Evolutionary conservation across 192 early-diverging fungal genomes (phyloP).

Genomic region (Pecoramyces ruminantium): DNA sequence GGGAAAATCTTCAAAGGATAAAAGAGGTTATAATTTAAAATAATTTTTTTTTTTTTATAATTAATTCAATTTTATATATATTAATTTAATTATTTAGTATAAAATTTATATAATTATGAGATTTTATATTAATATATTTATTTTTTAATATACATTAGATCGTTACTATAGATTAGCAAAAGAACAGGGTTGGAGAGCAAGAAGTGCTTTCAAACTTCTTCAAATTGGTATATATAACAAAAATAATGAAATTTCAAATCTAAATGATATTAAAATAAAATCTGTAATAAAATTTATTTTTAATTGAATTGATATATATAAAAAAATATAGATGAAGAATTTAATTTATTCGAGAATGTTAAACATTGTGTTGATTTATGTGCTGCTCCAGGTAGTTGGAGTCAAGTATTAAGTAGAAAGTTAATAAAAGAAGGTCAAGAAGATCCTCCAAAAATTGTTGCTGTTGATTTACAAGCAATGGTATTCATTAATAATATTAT

Average conservation of each 20-base stretch:
- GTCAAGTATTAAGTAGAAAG: conserved; percentile 64
- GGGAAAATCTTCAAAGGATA: not conserved
- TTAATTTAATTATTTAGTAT: no score
- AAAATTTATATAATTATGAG: no score
- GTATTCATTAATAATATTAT: conserved; percentile 10
- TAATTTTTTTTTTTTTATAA: not conserved
- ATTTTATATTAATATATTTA: no score
- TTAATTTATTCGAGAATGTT: conserved; percentile 75
- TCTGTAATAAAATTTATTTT: no score
- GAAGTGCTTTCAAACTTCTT: conserved; percentile 92
- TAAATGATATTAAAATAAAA: no score
- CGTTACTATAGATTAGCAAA: not conserved
- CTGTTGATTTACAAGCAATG: conserved; percentile 93
- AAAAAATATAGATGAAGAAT: conserved; percentile 66
- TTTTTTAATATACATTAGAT: no score
- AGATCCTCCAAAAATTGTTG: conserved; percentile 63
- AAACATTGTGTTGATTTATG: conserved; percentile 85
- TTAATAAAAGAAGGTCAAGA: conserved; percentile 32
- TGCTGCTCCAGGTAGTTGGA: conserved; percentile 95
- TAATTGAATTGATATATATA: no score
- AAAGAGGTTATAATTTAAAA: not conserved
- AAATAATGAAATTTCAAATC: no score
- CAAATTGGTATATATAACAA: conserved; percentile 42
- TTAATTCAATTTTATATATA: not conserved
- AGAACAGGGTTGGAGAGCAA: conserved; percentile 55